phyloP scores from a whole-genome alignment of 495 filamentous ascomycete genomes.

The Xylaria nigripes region DNA sequence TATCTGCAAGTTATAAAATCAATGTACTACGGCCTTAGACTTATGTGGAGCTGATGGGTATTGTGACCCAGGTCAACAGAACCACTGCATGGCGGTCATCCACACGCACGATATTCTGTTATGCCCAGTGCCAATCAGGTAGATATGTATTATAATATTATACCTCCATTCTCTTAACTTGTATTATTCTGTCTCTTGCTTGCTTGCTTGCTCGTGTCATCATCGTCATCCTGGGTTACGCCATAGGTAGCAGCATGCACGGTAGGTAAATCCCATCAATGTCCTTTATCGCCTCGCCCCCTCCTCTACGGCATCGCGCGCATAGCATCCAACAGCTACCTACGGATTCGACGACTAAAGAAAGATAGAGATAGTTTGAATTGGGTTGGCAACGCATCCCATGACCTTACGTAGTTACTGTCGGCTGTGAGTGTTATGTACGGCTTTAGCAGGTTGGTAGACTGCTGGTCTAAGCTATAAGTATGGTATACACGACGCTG shows the following conservation, averaged over 20 bases:
- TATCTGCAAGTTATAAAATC: conserved; percentile 27
- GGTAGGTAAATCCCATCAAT: too few relatives aligned
- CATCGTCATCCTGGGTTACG: not conserved
- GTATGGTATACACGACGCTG: not conserved
- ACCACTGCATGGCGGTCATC: conserved; percentile 27
- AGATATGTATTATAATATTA: too few relatives aligned
- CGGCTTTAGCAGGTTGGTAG: not conserved
- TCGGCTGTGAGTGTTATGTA: not conserved
- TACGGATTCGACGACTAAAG: too few relatives aligned
- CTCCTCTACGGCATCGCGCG: not conserved
- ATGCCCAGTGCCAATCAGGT: conserved; percentile 25
- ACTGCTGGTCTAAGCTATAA: not conserved
- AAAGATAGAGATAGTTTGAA: not conserved
- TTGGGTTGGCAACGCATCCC: not conserved
- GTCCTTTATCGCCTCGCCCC: too few relatives aligned
- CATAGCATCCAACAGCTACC: not conserved
- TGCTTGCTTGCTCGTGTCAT: not conserved
- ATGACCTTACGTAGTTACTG: conserved; percentile 1
- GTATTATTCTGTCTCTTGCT: not conserved
- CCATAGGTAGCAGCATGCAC: too few relatives aligned
- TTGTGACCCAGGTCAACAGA: conserved; percentile 24
- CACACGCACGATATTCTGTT: conserved; percentile 26
- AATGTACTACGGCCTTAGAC: conserved; percentile 26
- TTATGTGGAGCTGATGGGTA: conserved; percentile 29
- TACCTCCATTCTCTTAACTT: not conserved